phyloP scores from a whole-genome alignment of 75 land plant species.

The Picea sitchensis region DNA sequence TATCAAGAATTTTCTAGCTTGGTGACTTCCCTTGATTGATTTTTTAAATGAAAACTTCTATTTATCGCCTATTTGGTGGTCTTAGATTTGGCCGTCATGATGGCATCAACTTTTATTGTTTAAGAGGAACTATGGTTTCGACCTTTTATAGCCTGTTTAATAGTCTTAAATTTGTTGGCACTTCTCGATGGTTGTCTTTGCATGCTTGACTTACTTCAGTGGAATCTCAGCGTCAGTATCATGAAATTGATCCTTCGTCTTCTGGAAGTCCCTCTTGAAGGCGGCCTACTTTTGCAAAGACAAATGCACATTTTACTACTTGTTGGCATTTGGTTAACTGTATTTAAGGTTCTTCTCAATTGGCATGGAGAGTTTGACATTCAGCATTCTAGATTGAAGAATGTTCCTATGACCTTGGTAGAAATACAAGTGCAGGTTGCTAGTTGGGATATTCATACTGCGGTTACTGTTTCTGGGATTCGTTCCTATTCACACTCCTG shows the following conservation, averaged over 20 bases:
- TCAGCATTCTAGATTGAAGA: no score
- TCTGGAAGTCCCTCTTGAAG: background rate
- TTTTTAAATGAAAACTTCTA: background rate
- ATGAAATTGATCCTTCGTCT: background rate
- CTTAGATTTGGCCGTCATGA: background rate
- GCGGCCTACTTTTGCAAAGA: background rate
- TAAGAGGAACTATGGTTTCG: no score
- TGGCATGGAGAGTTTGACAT: background rate
- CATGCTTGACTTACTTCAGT: background rate
- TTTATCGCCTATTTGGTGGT: background rate
- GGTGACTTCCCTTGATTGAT: background rate
- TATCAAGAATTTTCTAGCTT: background rate
- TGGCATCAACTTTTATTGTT: no score
- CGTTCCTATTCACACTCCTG: background rate
- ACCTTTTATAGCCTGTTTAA: background rate
- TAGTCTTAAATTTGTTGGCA: background rate
- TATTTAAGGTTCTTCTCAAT: background rate
- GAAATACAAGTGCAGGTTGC: background rate
- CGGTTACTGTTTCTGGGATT: background rate
- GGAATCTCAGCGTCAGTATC: background rate
- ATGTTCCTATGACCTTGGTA: background rate
- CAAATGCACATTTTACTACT: background rate
- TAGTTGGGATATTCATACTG: background rate
- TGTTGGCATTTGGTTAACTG: background rate
- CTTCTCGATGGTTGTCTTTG: background rate